Percentiles rank a stretch among this genome's conserved stretches.
Conservation (phyloP, 2,329 filamentous ascomycete species). For the Seiridium unicorne region DNA sequence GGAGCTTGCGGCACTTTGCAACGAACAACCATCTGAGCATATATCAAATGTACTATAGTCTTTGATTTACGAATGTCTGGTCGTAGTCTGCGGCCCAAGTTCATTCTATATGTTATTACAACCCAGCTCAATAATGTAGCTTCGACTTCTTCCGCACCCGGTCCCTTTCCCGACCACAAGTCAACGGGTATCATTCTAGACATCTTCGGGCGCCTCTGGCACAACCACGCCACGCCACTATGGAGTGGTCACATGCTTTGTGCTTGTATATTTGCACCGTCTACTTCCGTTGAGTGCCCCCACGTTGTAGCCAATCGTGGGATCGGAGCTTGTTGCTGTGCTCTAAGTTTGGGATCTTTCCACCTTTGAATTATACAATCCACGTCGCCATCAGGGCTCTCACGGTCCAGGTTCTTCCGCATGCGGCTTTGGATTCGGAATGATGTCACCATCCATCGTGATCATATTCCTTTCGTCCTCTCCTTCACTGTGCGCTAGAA, state of each 20-base stretch:
- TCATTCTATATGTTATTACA: not conserved
- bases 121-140: not conserved
- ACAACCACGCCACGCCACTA: too few species aligned
- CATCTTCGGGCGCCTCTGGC: not conserved
- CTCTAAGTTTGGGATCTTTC: too few species aligned
- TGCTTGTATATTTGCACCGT: too few species aligned
- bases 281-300: too few species aligned
- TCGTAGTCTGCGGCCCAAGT: not conserved
- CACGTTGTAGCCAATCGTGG: too few species aligned
- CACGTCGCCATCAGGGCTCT: too few species aligned
- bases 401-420: not conserved
- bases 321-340: too few species aligned
- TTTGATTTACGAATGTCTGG: not conserved
- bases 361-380: too few species aligned
- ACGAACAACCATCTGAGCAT: too few species aligned
- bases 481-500: constrained; percentile 40
- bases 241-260: too few species aligned
- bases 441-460: constrained; percentile 38
- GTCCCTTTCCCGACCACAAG: not conserved
- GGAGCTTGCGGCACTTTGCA: too few species aligned
- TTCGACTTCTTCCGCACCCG: not conserved
- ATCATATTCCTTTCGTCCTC: constrained; percentile 35
- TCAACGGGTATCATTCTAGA: not conserved
- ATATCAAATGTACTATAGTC: too few species aligned
- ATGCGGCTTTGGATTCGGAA: constrained; percentile 20